Evolutionary conservation across 2,329 filamentous ascomycete genomes (phyloP), one percentile per base, ranked within the genome.

Genomic region (Cytospora mali): DNA sequence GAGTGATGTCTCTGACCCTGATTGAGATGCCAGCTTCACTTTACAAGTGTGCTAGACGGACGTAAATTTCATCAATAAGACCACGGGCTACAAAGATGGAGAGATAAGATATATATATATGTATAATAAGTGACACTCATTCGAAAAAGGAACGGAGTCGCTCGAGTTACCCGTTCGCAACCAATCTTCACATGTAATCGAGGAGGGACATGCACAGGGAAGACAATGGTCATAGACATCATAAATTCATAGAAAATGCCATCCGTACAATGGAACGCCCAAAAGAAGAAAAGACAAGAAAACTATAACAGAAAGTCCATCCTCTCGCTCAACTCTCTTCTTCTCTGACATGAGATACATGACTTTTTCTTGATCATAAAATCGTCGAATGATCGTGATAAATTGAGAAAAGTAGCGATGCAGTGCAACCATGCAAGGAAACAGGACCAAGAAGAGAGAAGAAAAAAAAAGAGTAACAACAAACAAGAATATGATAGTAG

Each of bases 351-450:
- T 56, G 31, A 28, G 16, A 28, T 23, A 25, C 46, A 42, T 23
- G 50, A 58, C 60, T 52, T 62, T 62, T 62, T 23, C 35, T 62
- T 53, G 52, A 51, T 57, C 60, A 27, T 62, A 29, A 62, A 52
- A 28, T 57, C 46, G 46, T 62, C 49, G 42, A 48, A 58, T 46
- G 27, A 33, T 29, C 46, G 27, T 18, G 18, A 18, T 53, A 21
- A 48, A 14, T 21, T 21, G 53, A 42, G n/a, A n/a, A n/a, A n/a
- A n/a, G 21, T 51, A 25, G 35, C 18, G n/a, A 53, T 28, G 48
- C 27, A 25, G 28, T 11, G 52, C 52, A 49, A n/a, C 39, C 28
- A 55, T 57, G 59, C 31, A 62, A 62, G 25, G 51, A 14, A 16
- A n/a, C n/a, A n/a, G n/a, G n/a, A n/a, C n/a, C n/a, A n/a, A n/a